Conservation (phyloP, 2,329 filamentous ascomycete genomes). For the Venturia nashicola region DNA sequence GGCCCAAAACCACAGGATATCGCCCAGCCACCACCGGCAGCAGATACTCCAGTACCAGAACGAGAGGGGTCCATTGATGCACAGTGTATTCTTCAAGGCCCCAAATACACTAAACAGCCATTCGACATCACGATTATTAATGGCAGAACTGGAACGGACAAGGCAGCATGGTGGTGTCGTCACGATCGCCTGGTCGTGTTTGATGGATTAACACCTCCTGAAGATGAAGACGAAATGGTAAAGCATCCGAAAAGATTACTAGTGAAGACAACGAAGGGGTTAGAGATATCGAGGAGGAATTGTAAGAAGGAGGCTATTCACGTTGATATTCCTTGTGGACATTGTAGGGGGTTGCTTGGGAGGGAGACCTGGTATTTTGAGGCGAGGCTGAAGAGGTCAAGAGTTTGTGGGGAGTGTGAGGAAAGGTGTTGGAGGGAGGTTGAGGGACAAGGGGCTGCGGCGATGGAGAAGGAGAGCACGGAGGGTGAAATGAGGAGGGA, state of each 20-base stretch:
- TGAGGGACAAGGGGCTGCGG: not conserved
- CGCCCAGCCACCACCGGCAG: not conserved
- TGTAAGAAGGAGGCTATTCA: conserved; percentile 1
- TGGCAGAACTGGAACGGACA: not conserved
- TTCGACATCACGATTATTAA: not conserved
- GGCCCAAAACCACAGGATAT: not conserved
- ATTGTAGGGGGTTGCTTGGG: not conserved
- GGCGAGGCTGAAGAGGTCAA: not conserved
- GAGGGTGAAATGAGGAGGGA: not conserved
- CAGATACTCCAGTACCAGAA: not conserved
- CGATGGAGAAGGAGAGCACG: not conserved
- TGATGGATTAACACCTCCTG: not conserved
- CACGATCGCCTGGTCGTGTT: conserved; percentile 6
- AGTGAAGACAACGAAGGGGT: not conserved
- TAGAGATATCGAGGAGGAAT: conserved; percentile 4
- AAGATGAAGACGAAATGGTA: not conserved
- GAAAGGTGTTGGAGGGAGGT: conserved; percentile 6
- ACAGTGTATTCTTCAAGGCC: not conserved
- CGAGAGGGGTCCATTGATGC: not conserved
- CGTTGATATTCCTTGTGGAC: conserved; percentile 3
- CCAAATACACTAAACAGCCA: not conserved
- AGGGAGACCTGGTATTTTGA: not conserved
- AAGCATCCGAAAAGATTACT: not conserved
- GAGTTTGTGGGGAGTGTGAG: conserved; percentile 1
- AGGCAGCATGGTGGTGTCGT: conserved; percentile 4